These are phyloP conservation scores for Tetrapyrgos nigripes DNA, from an alignment of 1,284 basidiomycete species.

Conservation along the genomic window DNA sequence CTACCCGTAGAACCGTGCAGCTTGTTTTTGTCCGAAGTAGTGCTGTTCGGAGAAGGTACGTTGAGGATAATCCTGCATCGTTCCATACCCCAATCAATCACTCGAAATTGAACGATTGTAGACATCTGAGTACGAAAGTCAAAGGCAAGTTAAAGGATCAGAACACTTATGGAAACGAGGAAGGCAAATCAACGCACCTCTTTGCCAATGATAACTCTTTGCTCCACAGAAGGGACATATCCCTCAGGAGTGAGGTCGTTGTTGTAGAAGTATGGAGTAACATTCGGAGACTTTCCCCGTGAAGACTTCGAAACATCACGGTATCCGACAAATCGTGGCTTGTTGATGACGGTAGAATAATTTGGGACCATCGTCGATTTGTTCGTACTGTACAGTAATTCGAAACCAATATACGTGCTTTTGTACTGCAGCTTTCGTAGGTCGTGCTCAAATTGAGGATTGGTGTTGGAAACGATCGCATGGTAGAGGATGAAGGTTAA, in stretches of 20 bases:
- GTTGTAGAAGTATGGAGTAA: background rate
- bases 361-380: background rate
- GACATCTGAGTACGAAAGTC: background rate
- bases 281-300: background rate
- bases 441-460: background rate
- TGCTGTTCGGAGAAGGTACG: too few species aligned
- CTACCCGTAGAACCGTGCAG: too few species aligned
- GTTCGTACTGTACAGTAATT: background rate
- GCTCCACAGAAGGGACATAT: background rate
- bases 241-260: background rate
- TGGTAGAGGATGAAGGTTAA: background rate
- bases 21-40: too few species aligned
- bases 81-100: slow-evolving; percentile 4
- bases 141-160: background rate
- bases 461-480: background rate
- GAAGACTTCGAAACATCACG: background rate
- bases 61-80: background rate
- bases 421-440: background rate
- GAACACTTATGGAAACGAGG: background rate
- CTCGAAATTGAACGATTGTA: background rate
- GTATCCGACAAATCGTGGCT: background rate
- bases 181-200: background rate
- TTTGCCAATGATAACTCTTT: background rate
- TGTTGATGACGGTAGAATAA: background rate
- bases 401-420: background rate